Percentiles rank a stretch among this genome's conserved stretches.
Conservation (phyloP, 257 asterid species). For the Solanum tarijense region DNA sequence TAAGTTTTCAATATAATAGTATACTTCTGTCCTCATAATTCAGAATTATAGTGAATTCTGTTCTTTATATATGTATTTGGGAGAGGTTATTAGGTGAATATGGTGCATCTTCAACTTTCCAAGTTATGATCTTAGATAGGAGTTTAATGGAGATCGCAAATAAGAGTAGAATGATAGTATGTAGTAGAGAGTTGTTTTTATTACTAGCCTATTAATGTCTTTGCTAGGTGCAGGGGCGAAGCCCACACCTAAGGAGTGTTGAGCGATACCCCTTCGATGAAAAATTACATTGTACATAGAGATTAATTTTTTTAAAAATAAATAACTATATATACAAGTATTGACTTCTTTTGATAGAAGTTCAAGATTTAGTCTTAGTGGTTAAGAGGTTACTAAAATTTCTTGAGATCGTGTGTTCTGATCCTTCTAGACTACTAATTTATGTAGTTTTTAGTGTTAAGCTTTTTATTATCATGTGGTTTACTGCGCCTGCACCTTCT, state of each 20-base stretch:
- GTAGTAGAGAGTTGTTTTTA: not conserved
- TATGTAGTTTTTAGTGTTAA: not conserved
- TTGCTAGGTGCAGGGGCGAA: not conserved
- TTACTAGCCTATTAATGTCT: not conserved
- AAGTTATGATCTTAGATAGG: not conserved
- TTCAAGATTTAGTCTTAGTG: too few relatives aligned
- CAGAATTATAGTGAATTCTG: not conserved
- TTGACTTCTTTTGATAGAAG: not conserved
- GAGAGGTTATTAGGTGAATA: not conserved
- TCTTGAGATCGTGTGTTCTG: too few relatives aligned
- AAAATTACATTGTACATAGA: too few relatives aligned
- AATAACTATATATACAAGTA: too few relatives aligned
- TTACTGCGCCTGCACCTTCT: not conserved
- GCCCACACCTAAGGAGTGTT: not conserved
- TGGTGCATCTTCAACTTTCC: not conserved
- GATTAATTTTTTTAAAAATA: rapidly evolving
- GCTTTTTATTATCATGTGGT: not conserved
- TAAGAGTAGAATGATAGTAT: not conserved
- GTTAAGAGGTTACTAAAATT: not conserved
- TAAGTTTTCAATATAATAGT: not conserved
- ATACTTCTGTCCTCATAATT: not conserved
- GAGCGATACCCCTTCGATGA: too few relatives aligned
- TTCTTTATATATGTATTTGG: not conserved
- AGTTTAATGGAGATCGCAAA: not conserved
- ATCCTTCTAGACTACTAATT: too few relatives aligned